Evolutionary conservation across 495 filamentous ascomycete species (phyloP).

Genomic region (Daldinia decipiens): DNA sequence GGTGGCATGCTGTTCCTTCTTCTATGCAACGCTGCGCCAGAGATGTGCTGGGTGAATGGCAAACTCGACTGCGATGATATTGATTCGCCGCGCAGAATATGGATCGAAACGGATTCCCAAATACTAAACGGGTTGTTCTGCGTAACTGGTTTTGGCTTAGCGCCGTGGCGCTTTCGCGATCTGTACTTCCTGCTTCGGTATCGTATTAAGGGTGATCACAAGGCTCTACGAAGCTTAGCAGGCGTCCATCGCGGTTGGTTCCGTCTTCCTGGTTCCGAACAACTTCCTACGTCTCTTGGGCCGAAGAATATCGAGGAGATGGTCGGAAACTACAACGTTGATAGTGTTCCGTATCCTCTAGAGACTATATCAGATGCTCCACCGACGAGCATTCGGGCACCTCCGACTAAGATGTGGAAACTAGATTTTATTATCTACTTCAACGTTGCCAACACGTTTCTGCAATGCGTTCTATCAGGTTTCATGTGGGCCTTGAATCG

Average conservation of each 20-base stretch:
- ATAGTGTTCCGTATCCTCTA: slow-evolving; percentile 65
- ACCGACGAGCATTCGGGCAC: slow-evolving; percentile 70
- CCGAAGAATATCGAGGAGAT: slow-evolving; percentile 58
- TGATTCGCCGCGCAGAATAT: slow-evolving; percentile 75
- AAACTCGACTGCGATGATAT: slow-evolving; percentile 74
- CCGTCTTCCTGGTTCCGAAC: slow-evolving; percentile 67
- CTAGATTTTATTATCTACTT: slow-evolving; percentile 81
- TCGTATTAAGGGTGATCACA: slow-evolving; percentile 62
- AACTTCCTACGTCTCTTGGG: slow-evolving; percentile 55
- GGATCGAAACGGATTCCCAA: slow-evolving; percentile 88
- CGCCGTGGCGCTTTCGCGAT: slow-evolving; percentile 87
- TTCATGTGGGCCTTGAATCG: slow-evolving; percentile 86
- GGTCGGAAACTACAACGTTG: slow-evolving; percentile 44
- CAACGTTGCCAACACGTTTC: slow-evolving; percentile 78
- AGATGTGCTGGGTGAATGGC: slow-evolving; percentile 71
- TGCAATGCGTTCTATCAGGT: slow-evolving; percentile 73
- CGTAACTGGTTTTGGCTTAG: slow-evolving; percentile 84
- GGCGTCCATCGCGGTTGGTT: slow-evolving; percentile 78
- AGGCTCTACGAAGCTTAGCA: slow-evolving; percentile 68
- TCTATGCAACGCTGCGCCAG: slow-evolving; percentile 75
- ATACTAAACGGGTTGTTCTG: slow-evolving; percentile 88
- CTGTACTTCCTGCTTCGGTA: slow-evolving; percentile 73
- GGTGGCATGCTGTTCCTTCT: slow-evolving; percentile 91
- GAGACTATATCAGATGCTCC: slow-evolving; percentile 64
- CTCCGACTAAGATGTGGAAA: slow-evolving; percentile 76